phyloP scores from a whole-genome alignment of 192 early-diverging fungal genomes.

The Linnemannia exigua region DNA sequence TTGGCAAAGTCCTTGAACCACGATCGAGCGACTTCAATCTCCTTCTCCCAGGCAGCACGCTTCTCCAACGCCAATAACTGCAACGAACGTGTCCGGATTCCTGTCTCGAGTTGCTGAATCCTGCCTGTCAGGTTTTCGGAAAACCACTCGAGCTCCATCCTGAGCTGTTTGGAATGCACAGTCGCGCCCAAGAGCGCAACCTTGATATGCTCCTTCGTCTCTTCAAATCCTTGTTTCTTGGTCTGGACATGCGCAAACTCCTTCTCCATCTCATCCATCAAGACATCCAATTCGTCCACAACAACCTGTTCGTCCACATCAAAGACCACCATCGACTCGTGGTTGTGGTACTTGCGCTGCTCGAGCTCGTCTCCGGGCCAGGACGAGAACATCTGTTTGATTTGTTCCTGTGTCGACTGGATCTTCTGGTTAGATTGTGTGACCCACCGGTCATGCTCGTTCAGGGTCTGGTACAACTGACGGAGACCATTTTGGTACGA shows the following conservation, averaged over 20 bases:
- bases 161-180: conserved; percentile 41
- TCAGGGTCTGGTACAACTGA: conserved; percentile 23
- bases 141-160: conserved; percentile 40
- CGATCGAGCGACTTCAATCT: conserved; percentile 41
- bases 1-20: conserved; percentile 59
- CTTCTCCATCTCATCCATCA: conserved; percentile 47
- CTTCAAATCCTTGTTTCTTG: conserved; percentile 18
- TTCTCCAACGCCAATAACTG: conserved; percentile 42
- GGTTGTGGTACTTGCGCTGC: conserved; percentile 23
- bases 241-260: conserved; percentile 37
- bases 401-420: conserved; percentile 41
- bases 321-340: conserved; percentile 46
- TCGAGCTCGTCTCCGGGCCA: conserved; percentile 54
- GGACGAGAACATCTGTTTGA: conserved; percentile 50
- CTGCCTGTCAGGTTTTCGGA: conserved; percentile 20
- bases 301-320: conserved; percentile 53
- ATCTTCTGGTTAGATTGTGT: conserved; percentile 23
- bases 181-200: conserved; percentile 26
- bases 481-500: conserved; percentile 45
- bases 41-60: conserved; percentile 49
- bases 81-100: conserved; percentile 34
- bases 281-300: conserved; percentile 46
- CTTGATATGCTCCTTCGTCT: conserved; percentile 28
- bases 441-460: conserved; percentile 45
- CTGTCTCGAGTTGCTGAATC: conserved; percentile 40